These are phyloP conservation scores for Penicillium salamii DNA, from an alignment of 495 filamentous ascomycete genomes.

Conservation along the genomic window DNA sequence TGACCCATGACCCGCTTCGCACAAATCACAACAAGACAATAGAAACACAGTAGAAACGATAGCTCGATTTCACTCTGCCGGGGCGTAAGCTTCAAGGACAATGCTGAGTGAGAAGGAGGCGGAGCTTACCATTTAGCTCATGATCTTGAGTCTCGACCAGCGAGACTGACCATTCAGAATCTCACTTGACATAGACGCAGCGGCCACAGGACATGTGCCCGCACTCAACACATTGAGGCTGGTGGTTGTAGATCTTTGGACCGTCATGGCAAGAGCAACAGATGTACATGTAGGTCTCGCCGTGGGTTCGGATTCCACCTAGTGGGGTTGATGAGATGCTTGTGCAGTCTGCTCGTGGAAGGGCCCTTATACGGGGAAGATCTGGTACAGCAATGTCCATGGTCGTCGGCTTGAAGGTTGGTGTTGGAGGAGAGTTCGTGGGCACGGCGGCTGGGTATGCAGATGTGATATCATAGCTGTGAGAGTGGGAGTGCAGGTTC, in stretches of 20 bases:
- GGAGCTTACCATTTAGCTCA: slow-evolving; percentile 2
- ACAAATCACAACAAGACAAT: not conserved
- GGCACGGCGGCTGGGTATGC: slow-evolving; percentile 18
- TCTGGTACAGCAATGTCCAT: slow-evolving; percentile 7
- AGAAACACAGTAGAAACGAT: not conserved
- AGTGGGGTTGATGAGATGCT: not conserved
- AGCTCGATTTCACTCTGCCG: slow-evolving; percentile 2
- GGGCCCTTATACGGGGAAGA: slow-evolving; percentile 10
- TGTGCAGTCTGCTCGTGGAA: slow-evolving; percentile 1
- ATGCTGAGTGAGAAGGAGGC: slow-evolving; percentile 3
- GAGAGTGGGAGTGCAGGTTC: slow-evolving; percentile 3
- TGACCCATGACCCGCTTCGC: slow-evolving; percentile 7
- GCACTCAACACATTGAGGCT: slow-evolving; percentile 35
- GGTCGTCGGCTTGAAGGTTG: slow-evolving; percentile 7
- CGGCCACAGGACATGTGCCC: slow-evolving; percentile 25
- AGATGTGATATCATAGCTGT: slow-evolving; percentile 12
- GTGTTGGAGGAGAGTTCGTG: slow-evolving; percentile 1
- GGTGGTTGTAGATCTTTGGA: slow-evolving; percentile 35
- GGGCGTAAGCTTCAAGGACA: slow-evolving; percentile 4
- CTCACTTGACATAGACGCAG: slow-evolving; percentile 35
- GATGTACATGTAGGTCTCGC: slow-evolving; percentile 27
- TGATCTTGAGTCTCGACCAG: not conserved
- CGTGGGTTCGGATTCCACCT: not conserved
- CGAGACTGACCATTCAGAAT: not conserved
- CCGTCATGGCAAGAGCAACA: slow-evolving; percentile 44